Evolutionary conservation across 2,329 filamentous ascomycete genomes (phyloP).

Genomic region (Ophiostoma sp.): DNA sequence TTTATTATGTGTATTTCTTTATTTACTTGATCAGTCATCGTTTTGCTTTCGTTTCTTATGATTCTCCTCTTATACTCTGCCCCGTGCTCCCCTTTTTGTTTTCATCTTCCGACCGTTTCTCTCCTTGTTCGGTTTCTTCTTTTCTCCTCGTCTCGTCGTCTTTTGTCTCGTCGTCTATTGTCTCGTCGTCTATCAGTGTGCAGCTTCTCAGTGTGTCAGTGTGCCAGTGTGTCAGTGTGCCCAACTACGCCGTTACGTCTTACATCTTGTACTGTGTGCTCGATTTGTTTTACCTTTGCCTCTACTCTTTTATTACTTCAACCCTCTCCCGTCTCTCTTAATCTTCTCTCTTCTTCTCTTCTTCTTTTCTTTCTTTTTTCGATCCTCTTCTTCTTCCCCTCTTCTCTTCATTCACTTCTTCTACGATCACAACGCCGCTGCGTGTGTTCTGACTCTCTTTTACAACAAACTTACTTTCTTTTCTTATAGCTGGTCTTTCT

Average conservation of each 20-base stretch:
- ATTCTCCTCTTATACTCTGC: slow-evolving; percentile 1
- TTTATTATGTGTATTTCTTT: not conserved
- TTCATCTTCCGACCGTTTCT: slow-evolving; percentile 5
- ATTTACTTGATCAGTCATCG: not conserved
- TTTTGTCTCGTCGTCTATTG: not conserved
- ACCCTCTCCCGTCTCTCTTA: not conserved
- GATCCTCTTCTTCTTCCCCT: not conserved
- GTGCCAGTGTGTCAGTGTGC: not conserved
- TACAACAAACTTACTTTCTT: slow-evolving; percentile 5
- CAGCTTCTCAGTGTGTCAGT: not conserved
- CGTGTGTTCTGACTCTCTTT: slow-evolving; percentile 34
- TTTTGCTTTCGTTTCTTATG: not conserved
- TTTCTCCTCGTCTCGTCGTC: not conserved
- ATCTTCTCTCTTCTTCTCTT: not conserved
- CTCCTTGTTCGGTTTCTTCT: not conserved
- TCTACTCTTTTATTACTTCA: not conserved
- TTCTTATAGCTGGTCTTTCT: slow-evolving; percentile 16
- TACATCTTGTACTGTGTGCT: slow-evolving; percentile 7
- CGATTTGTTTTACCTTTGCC: not conserved
- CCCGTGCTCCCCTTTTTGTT: slow-evolving; percentile 16
- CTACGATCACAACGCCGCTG: slow-evolving; percentile 29
- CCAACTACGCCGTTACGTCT: not conserved
- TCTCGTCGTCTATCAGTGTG: not conserved
- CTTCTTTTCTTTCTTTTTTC: not conserved
- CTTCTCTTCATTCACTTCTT: slow-evolving; percentile 20